phyloP scores from a whole-genome alignment of 495 filamentous ascomycete genomes.

The Hypoxylon crocopeplum region DNA sequence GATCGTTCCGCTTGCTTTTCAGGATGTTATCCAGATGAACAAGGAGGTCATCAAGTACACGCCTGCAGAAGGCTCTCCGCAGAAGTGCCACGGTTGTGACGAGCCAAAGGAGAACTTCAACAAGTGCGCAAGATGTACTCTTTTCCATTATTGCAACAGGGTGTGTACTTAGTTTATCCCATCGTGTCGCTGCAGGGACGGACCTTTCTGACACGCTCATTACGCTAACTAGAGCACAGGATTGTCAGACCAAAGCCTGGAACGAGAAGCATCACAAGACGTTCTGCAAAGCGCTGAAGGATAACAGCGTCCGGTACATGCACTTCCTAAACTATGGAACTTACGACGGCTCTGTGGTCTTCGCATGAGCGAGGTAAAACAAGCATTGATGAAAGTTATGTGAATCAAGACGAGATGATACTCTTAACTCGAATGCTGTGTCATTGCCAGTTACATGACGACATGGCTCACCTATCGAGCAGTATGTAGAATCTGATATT shows the following conservation, averaged over 20 bases:
- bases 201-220: neutral
- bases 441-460: too few species aligned
- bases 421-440: too few species aligned
- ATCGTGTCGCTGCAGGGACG: too few species aligned
- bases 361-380: neutral
- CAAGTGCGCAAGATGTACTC: conserved; percentile 9
- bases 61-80: neutral
- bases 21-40: conserved; percentile 25
- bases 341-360: neutral
- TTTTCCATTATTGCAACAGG: conserved; percentile 24
- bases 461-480: too few species aligned
- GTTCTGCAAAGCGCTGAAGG: conserved; percentile 19
- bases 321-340: conserved; percentile 15
- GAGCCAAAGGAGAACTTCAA: conserved; percentile 3
- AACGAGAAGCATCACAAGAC: conserved; percentile 21
- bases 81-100: conserved; percentile 17
- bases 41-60: conserved; percentile 18
- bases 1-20: conserved; percentile 16
- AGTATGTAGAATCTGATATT: too few species aligned
- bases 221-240: conserved; percentile 6
- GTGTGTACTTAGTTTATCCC: neutral
- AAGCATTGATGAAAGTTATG: too few species aligned
- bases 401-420: too few species aligned
- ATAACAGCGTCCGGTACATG: conserved; percentile 9
- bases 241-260: conserved; percentile 23